Base-by-base conservation (phyloP, 306 rosid genomes). In the Sesbania bispinosa region DNA sequence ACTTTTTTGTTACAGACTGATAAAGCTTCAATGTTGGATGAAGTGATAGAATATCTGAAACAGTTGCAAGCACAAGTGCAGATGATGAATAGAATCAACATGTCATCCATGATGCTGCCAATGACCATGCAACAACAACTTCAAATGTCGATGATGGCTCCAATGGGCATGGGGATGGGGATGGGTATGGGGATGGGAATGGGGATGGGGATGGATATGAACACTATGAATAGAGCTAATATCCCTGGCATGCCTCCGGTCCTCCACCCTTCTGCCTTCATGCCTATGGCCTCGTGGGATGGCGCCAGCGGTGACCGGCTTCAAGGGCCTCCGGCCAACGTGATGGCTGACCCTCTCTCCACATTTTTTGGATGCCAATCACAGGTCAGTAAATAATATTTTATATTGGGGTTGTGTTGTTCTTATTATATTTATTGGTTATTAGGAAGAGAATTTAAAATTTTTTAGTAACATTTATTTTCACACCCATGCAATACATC, bases 21-120 rank as follows among this genome's bases (percentile, higher is more conserved):
- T 67, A 94, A 94, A 81, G 99, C 99, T 50, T 94, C 99, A 4
- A 94, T 94, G 95, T 74, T 94, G 78, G 99, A 91, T 58, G 99
- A 94, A 78, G 99, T 94, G 71, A 91, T 94, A 30, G 97, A 91
- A 7, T 91, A 94, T 74, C 74, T 94, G 64, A 94, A 94, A 39
- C 94, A 91, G 48, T 57, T 94, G 72, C 99, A 94, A 86, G 97
- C 93, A 77, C 99, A 94, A 78, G 82, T 91, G 7, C 88, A 88
- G 3, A 86, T 91, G 90, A 79, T 94, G 74, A 85, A 81, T 30
- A 84, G 94, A 81, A 82, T 94, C 82, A 87, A 77, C 79, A 84
- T 89, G 77, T 79, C 95, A 11, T 73, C 88, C 5, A 80, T 91
- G 89, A 82, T 90, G 95, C 4, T 88, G 70, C 96, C 96, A 11